A percentile compares a stretch with the other conserved stretches of the same genome.
Evolutionary conservation across 768 basidiomycete species (phyloP).

Genomic region (Lactarius indigo): DNA sequence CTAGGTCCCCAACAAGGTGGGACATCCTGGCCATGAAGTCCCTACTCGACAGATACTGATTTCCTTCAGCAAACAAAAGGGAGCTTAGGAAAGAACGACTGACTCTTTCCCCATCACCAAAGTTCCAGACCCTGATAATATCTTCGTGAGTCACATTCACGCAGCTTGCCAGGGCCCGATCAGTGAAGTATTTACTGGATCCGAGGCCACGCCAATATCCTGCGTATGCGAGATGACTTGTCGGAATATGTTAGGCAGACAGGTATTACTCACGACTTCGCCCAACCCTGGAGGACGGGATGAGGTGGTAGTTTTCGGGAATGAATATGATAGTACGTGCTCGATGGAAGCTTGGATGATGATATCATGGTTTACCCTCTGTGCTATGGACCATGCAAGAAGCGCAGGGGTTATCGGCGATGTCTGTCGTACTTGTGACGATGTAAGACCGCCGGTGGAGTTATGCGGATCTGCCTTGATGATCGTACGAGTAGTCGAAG

Average conservation of each 20-base stretch:
- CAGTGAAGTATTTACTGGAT: constrained; percentile 1
- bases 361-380: constrained; percentile 1
- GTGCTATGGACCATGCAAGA: constrained; percentile 13
- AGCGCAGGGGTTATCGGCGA: not conserved
- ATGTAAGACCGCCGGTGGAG: not conserved
- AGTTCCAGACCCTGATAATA: constrained; percentile 5
- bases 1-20: not conserved
- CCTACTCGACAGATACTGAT: constrained; percentile 5
- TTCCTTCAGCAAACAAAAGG: not conserved
- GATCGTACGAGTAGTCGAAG: not conserved
- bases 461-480: not conserved
- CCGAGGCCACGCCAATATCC: constrained; percentile 17
- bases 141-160: constrained; percentile 1
- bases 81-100: not conserved
- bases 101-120: not conserved
- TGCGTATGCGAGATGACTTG: not conserved
- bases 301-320: not conserved
- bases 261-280: constrained; percentile 13
- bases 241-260: too few relatives aligned
- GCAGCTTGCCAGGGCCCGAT: not conserved
- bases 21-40: constrained; percentile 2
- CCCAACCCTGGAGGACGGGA: not conserved
- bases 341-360: constrained; percentile 3
- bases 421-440: not conserved
- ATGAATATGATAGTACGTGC: not conserved